Percentiles rank a stretch among this genome's conserved stretches.
Evolutionary conservation across 73 alveolate genomes (phyloP).

Genomic region (Blepharisma stoltei): DNA sequence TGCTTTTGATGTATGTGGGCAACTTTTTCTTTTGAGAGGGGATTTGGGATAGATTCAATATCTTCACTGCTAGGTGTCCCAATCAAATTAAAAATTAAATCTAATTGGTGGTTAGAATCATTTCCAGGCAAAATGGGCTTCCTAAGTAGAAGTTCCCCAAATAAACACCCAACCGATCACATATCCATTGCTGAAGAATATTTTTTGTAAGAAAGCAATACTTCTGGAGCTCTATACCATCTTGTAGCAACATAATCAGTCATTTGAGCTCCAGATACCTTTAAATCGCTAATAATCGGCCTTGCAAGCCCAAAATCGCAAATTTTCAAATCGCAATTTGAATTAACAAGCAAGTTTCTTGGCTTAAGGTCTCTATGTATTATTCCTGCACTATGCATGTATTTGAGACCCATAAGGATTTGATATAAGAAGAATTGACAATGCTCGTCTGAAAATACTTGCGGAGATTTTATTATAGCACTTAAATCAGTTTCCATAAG

Average conservation of each 20-base stretch:
- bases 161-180: conserved; percentile 86
- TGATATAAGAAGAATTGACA: conserved; percentile 70
- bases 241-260: conserved; percentile 79
- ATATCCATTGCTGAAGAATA: conserved; percentile 65
- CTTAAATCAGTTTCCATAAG: conserved; percentile 84
- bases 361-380: conserved; percentile 79
- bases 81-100: conserved; percentile 51
- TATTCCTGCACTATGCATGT: conserved; percentile 72
- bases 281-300: conserved; percentile 35
- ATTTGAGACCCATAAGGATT: conserved; percentile 74
- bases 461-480: conserved; percentile 57
- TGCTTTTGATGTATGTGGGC: conserved; percentile 38
- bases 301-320: conserved; percentile 77
- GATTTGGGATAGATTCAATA: conserved; percentile 38
- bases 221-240: conserved; percentile 88
- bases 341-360: conserved; percentile 61
- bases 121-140: conserved; percentile 66
- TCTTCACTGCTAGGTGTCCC: conserved; percentile 61
- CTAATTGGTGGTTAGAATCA: conserved; percentile 49
- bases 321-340: conserved; percentile 72
- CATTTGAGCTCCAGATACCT: conserved; percentile 24
- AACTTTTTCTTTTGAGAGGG: conserved; percentile 35
- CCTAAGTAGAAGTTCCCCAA: conserved; percentile 63
- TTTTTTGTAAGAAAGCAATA: conserved; percentile 49
- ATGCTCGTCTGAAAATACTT: conserved; percentile 73